Base-by-base conservation (phyloP, 1,139 yeast species). In the Kodamaea sp. region DNA sequence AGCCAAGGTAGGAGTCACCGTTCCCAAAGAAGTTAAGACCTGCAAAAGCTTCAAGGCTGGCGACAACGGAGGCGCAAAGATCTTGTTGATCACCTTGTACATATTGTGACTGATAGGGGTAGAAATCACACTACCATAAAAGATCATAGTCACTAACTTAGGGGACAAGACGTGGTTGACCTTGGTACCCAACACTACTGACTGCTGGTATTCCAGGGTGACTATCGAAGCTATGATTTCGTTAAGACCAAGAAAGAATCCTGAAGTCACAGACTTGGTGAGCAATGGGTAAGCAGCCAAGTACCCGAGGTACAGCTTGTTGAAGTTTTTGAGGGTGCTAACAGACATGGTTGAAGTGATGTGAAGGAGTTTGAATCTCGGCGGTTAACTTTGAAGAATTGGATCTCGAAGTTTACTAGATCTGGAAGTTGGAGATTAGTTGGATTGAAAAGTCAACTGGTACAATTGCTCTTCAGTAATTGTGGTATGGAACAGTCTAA, bases 61-160 rank as follows among this genome's bases (percentile, higher is more conserved):
- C 24, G 70, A 51, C 26, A 60, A 56, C 2, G 73, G 73, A 2
- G 71, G 68, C 38, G 51, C 61, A 46, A 69, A 70, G 9, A 73
- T 44, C 38, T 53, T 58, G 45, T 77, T 77, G 34, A 78, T 60
- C 8, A 68, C 44, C 7, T 59, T 65, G 47, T 79, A 80, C 45
- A 75, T 67, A 42, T 66, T 76, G 57, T 88, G 96, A 15, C 86
- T 71, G 28, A 85, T 63, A 5, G 96, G 96, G 0, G 95, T 85
- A 19, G 80, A 74, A 18, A 88, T 70, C 14, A 75, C 57, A 30
- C 80, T 70, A 0, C 95, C 95, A 55, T 83, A 88, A 5, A 84
- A 51, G 6, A 85, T 80, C 87, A 88, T 82, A 41, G 76, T 70
- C 20, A 78, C 64, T 34, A 81, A 74, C 47, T 80, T 76, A 12